Percentiles rank a stretch among this genome's conserved stretches.
Evolutionary conservation across 2,329 filamentous ascomycete species (phyloP).

Genomic region (Botrytis tulipae): DNA sequence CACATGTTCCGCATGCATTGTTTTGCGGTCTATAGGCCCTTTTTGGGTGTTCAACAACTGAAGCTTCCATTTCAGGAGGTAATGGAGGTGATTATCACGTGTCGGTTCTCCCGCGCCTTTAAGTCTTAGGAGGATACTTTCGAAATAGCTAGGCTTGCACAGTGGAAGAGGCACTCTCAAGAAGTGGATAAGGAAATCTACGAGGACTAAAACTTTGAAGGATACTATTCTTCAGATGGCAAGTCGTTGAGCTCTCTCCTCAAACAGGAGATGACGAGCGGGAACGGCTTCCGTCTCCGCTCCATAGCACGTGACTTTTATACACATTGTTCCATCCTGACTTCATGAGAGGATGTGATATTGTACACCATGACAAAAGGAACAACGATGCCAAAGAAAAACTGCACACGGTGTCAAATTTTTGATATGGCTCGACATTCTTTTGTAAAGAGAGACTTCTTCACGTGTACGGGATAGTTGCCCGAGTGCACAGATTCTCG

Average conservation of each 20-base stretch:
- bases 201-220: background rate
- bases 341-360: background rate
- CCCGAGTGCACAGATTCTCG: background rate
- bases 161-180: background rate
- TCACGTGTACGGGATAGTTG: background rate
- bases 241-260: background rate
- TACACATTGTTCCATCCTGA: background rate
- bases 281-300: background rate
- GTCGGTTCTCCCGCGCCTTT: background rate
- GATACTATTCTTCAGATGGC: background rate
- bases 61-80: background rate
- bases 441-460: background rate
- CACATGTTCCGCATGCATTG: slow-evolving; percentile 26
- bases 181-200: background rate
- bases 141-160: background rate
- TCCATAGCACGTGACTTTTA: background rate
- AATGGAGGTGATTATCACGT: background rate
- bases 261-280: background rate
- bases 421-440: background rate
- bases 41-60: background rate
- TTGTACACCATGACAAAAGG: background rate
- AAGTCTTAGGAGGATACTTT: background rate
- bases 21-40: background rate
- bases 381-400: background rate
- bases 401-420: background rate